phyloP scores from a whole-genome alignment of 768 basidiomycete species.

The Cystobasidium ongulense region DNA sequence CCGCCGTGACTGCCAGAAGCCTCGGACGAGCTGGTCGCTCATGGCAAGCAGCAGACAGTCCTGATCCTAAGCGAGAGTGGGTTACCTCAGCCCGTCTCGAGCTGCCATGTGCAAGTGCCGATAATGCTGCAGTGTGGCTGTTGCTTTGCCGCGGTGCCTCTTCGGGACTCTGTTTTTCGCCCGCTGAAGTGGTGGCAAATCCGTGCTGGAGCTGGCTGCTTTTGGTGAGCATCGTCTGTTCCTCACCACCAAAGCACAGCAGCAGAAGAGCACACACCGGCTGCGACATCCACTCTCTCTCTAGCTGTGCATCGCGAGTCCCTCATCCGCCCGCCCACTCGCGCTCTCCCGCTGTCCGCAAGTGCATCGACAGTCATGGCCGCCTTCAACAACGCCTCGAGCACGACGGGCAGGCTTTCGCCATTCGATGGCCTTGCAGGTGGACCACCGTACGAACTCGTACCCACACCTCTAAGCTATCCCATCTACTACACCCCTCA shows the following conservation, averaged over 20 bases:
- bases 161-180: not conserved
- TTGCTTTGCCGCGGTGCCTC: not conserved
- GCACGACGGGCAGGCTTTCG: not conserved
- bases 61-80: not conserved
- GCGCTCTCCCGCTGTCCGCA: not conserved
- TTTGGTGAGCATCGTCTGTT: not conserved
- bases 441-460: constrained; percentile 6
- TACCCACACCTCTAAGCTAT: constrained; percentile 30
- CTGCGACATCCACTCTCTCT: not conserved
- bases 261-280: not conserved
- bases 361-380: not conserved
- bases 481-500: constrained; percentile 48
- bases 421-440: not conserved
- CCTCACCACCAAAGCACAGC: too few relatives aligned
- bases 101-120: too few relatives aligned
- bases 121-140: not conserved
- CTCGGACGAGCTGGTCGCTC: constrained; percentile 2
- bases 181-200: not conserved
- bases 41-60: not conserved
- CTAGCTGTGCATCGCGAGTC: not conserved
- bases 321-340: not conserved
- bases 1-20: constrained; percentile 13
- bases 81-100: too few relatives aligned
- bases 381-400: not conserved
- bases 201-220: not conserved